Conservation (phyloP, 352 stramenopile genomes). For the Globisporangium barbulae region DNA sequence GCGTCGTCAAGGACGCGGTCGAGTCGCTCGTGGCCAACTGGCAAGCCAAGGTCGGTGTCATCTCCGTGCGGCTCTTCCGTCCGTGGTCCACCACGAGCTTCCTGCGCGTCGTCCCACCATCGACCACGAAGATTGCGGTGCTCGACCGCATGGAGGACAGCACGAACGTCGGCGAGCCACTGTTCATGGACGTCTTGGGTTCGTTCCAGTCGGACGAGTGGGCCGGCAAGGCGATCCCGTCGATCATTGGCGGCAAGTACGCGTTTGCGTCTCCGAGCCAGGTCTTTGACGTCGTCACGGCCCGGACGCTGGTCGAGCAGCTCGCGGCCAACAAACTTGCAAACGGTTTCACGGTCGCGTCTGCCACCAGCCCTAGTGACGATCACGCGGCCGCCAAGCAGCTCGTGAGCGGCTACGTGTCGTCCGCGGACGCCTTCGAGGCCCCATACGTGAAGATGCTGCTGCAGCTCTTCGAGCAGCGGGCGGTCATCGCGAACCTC, state of each 20-base stretch:
- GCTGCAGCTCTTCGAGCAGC: conserved; percentile 68
- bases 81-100: conserved; percentile 84
- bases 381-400: conserved; percentile 27
- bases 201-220: conserved; percentile 85
- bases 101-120: conserved; percentile 67
- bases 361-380: conserved; percentile 2
- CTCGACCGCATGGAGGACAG: conserved; percentile 89
- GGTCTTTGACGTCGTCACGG: conserved; percentile 86
- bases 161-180: conserved; percentile 83
- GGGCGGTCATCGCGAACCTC: conserved; percentile 69
- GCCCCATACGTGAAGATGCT: conserved; percentile 80
- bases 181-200: conserved; percentile 91
- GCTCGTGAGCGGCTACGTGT: conserved; percentile 51
- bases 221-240: conserved; percentile 45
- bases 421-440: conserved; percentile 59
- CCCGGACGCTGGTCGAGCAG: conserved; percentile 66
- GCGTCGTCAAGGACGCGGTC: conserved; percentile 86
- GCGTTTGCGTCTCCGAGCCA: conserved; percentile 56
- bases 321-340: conserved; percentile 57
- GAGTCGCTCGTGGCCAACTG: conserved; percentile 84
- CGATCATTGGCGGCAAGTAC: conserved; percentile 84
- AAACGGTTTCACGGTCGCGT: conserved; percentile 67
- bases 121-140: conserved; percentile 83
- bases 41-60: conserved; percentile 79
- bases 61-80: conserved; percentile 90